Evolutionary conservation across 129 eudicot species (phyloP).

Genomic region (Dittrichia graveolens): DNA sequence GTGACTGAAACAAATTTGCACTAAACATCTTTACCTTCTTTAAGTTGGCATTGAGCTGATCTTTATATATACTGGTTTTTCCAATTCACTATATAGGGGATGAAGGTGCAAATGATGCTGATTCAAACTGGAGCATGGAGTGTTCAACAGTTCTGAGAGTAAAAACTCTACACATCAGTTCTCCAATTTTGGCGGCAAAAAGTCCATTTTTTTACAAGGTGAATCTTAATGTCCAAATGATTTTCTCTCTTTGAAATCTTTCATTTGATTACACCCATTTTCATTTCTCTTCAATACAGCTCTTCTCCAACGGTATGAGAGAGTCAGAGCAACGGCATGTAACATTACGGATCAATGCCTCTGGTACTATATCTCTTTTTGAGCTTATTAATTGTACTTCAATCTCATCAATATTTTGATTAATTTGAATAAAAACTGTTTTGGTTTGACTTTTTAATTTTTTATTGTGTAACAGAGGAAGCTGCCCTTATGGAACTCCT

Average conservation of each 20-base stretch:
- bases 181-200: slow-evolving; percentile 91
- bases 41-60: slow-evolving; percentile 2
- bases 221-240: slow-evolving; percentile 4
- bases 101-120: slow-evolving; percentile 68
- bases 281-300: slow-evolving; percentile 38
- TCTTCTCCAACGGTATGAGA: slow-evolving; percentile 89
- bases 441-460: background rate
- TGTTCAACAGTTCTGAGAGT: slow-evolving; percentile 63
- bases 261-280: slow-evolving; percentile 3
- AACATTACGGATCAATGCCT: slow-evolving; percentile 70
- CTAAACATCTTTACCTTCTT: slow-evolving; percentile 4
- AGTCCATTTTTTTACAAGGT: slow-evolving; percentile 96
- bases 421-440: background rate
- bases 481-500: slow-evolving; percentile 80
- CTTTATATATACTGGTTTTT: slow-evolving; percentile 9
- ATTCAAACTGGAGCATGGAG: slow-evolving; percentile 73
- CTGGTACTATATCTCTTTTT: slow-evolving; percentile 42
- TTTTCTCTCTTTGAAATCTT: slow-evolving; percentile 7
- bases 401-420: background rate
- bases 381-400: slow-evolving; percentile 1
- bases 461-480: slow-evolving; percentile 61
- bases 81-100: slow-evolving; percentile 50
- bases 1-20: slow-evolving; percentile 5
- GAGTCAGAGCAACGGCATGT: slow-evolving; percentile 90
- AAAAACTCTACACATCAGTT: slow-evolving; percentile 79